Evolutionary conservation across 2,329 filamentous ascomycete genomes (phyloP), one percentile per base, ranked within the genome.

Genomic region (Epicoccum sorghinum): DNA sequence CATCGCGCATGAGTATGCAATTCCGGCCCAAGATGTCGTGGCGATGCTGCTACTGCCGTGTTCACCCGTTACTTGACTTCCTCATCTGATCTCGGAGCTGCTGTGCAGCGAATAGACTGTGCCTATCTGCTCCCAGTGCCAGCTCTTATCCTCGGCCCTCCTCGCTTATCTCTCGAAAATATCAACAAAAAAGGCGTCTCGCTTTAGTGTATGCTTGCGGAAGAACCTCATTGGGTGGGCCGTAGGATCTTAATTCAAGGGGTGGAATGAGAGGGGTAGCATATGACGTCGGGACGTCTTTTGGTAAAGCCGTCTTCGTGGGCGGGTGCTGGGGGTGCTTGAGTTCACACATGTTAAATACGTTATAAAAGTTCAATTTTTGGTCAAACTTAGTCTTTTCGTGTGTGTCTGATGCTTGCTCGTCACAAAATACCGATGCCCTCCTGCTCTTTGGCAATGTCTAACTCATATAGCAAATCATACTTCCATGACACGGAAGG

Each of bases 41-140:
- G 30, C 40, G 36, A 43, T 45, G 43, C 39, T 30, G 14, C 23
- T 7, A 36, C 3, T 38, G 27, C 27, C 25, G 18, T 49, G 38
- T 25, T 30, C 24, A 7, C 13, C 24, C 18, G 6, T 30, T 12
- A 12, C 29, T 35, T n/a, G n/a, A 7, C 18, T 18, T 18, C 18
- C 18, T 18, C 18, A 18, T 18, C 18, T 18, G 18, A 18, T 18
- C 18, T 14, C 33, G 22, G 25, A 32, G 25, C 36, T 47, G 18
- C 40, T 4, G 37, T 12, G 29, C 43, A 39, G 29, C 39, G 39
- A 39, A 7, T 53, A 53, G 51, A 53, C 44, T 48, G 51, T 53
- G 44, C 14, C 27, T 33, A 33, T 27, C n/a, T 48, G 29, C 33
- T 40, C 33, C 29, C 7, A 32, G 38, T 42, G 18, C 38, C 23